These are phyloP conservation scores for Septoria petroselini DNA, from an alignment of 2,329 filamentous ascomycete species.

Conservation along the genomic window DNA sequence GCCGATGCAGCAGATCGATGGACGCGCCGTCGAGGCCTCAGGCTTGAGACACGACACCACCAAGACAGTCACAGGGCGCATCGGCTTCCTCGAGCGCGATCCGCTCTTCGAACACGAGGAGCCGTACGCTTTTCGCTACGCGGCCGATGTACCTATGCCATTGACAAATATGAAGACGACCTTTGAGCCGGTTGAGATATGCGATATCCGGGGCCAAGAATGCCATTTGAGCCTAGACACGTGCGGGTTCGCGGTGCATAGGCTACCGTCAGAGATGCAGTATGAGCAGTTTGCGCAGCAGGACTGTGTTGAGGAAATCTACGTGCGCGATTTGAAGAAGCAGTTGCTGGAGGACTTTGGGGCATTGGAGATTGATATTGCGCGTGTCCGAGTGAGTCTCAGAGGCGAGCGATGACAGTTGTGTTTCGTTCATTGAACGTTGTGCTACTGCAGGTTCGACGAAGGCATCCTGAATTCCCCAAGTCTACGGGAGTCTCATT, in stretches of 20 bases:
- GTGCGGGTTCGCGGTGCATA: conserved; percentile 9
- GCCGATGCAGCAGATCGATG: not conserved
- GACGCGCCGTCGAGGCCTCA: not conserved
- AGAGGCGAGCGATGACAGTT: not conserved
- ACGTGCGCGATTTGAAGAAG: conserved; percentile 1
- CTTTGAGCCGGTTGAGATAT: not conserved
- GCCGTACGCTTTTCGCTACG: conserved; percentile 11
- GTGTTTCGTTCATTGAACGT: not conserved
- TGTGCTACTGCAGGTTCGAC: conserved; percentile 3
- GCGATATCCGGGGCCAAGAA: conserved; percentile 13
- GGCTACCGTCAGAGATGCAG: not conserved
- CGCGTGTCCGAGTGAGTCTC: conserved; percentile 5
- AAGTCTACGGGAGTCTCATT: not conserved
- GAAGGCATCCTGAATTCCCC: conserved; percentile 7
- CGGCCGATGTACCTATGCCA: not conserved
- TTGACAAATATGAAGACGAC: conserved; percentile 9
- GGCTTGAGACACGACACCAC: not conserved
- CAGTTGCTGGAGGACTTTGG: conserved; percentile 1
- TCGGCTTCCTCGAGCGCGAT: conserved; percentile 4
- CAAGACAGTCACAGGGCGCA: not conserved
- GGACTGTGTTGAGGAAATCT: not conserved
- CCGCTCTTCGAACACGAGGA: conserved; percentile 2
- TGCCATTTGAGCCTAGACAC: not conserved
- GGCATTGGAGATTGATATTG: not conserved
- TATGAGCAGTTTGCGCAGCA: conserved; percentile 7